Evolutionary conservation across 169 alveolate genomes (phyloP).

Genomic region (Plasmodium vinckei): DNA sequence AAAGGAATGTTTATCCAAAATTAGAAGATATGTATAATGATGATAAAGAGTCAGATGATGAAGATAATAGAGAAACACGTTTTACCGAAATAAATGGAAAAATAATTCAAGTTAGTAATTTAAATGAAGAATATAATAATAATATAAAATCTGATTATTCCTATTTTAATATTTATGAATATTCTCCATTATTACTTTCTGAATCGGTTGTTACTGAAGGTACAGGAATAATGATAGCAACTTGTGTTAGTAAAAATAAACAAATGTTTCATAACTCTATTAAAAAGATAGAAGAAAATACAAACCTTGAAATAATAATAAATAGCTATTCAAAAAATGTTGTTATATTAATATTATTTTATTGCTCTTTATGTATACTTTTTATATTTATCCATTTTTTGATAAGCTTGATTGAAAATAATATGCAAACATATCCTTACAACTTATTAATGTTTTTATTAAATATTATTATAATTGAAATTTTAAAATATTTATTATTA

Average conservation of each 20-base stretch:
- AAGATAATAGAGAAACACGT: not conserved
- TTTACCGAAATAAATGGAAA: not conserved
- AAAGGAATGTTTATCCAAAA: not conserved
- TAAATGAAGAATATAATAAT: not conserved
- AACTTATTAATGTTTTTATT: slow-evolving; percentile 53
- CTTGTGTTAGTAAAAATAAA: slow-evolving; percentile 66
- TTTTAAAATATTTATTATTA: slow-evolving; percentile 23
- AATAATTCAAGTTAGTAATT: not conserved
- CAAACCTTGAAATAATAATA: slow-evolving; percentile 33
- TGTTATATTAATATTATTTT: slow-evolving; percentile 43
- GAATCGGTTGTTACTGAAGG: slow-evolving; percentile 26
- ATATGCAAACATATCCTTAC: slow-evolving; percentile 61
- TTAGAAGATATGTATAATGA: not conserved
- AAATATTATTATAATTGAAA: slow-evolving; percentile 40
- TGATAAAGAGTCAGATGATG: not conserved
- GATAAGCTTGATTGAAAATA: slow-evolving; percentile 35
- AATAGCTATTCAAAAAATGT: slow-evolving; percentile 50
- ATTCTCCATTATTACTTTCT: slow-evolving; percentile 43
- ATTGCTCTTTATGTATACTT: slow-evolving; percentile 58
- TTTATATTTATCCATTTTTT: slow-evolving; percentile 57
- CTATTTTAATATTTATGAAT: not conserved
- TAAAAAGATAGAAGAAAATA: slow-evolving; percentile 31
- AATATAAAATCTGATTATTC: too few relatives aligned
- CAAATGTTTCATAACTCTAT: slow-evolving; percentile 56
- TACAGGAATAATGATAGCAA: slow-evolving; percentile 52